Percentiles rank a stretch among this genome's conserved stretches.
Evolutionary conservation across 192 early-diverging fungal genomes (phyloP).

Genomic region (Globomyces pollinis-pini): DNA sequence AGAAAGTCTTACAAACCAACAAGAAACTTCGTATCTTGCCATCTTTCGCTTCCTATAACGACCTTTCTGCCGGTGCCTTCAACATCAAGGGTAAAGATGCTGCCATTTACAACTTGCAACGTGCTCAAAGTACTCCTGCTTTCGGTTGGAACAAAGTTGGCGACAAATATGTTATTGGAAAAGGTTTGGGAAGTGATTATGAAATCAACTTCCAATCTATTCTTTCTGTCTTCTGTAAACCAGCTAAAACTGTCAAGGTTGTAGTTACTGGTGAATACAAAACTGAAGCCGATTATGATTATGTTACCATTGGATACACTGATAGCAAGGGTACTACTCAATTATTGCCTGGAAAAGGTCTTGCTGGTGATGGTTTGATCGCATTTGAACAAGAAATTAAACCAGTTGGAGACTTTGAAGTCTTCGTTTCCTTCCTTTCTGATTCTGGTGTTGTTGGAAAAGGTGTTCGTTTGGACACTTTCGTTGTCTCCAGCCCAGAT

Average conservation of each 20-base stretch:
- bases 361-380: background rate
- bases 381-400: background rate
- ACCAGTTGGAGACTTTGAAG: conserved; percentile 6
- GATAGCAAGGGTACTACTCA: background rate
- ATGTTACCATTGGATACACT: background rate
- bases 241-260: background rate
- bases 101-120: too few species aligned
- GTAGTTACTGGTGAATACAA: background rate
- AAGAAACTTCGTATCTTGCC: too few species aligned
- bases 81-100: too few species aligned
- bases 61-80: too few species aligned
- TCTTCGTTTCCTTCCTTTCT: conserved; percentile 11
- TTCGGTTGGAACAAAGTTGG: background rate
- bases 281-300: background rate
- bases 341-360: background rate
- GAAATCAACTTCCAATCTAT: background rate
- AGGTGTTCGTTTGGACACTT: background rate
- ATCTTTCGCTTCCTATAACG: too few species aligned
- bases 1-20: too few species aligned
- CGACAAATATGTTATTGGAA: background rate
- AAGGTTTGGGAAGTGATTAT: too few species aligned
- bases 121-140: background rate
- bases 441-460: conserved; percentile 14
- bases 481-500: background rate
- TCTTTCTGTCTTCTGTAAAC: background rate